Evolutionary conservation across 2,329 filamentous ascomycete species (phyloP), one percentile per base, ranked within the genome.

Genomic region (Tolypocladium pustulatum): DNA sequence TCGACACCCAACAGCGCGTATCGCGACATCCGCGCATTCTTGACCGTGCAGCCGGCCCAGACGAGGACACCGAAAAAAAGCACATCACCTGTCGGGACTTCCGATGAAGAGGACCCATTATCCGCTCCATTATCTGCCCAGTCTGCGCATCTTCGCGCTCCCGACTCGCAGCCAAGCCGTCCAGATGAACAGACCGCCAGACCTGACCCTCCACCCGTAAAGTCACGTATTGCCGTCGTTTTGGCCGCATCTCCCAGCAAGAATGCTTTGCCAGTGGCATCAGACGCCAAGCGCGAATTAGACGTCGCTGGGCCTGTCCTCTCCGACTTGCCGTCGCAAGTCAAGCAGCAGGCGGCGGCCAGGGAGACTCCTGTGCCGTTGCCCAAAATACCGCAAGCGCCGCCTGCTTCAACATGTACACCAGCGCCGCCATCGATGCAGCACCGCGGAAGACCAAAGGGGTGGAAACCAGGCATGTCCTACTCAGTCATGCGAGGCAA

Each of bases 391-490:
- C 32, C 32, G 10, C 51, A n/a, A 6, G 55, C 22, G 13, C 15
- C 34, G 36, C 15, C 20, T 17, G 1, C 37, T 30, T 22, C 49
- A 37, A 37, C 54, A 22, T 5, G 37, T 10, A 15, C 36, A n/a
- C 3, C 58, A 25, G 27, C 46, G 6, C 27, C 37, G 17, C 22
- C 60, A 17, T 27, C 43, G 15, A 40, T n/a, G 34, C 46, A 53
- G 36, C 36, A 55, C 17, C 64, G 70, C 41, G 80, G 81, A 9
- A 73, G 81, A 7, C 80, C 81, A 5, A 77, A 78, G 57, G 79
- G 79, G 30, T 81, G 67, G 67, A 69, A 60, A 55, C 64, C 70
- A 4, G 66, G 67, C 57, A 70, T 70, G 63, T 68, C 70, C 8
- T 69, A 67, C 55, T 63, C 67, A 5, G 57, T 57, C 7, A 61